Conservation (phyloP, 495 filamentous ascomycete species). For the Amorphotheca resinae region DNA sequence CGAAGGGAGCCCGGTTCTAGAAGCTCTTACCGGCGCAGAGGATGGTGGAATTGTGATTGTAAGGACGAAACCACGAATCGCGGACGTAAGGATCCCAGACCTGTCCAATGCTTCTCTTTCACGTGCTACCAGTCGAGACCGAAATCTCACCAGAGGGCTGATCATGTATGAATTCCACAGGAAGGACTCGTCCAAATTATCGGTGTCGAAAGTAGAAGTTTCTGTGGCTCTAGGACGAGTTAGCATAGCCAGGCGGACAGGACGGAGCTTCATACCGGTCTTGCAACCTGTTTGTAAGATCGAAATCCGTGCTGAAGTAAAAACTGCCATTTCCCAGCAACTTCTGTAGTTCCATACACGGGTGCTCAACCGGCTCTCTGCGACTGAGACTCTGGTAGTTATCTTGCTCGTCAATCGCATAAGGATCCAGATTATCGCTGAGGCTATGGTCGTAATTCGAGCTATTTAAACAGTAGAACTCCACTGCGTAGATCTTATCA, state of each 20-base stretch:
- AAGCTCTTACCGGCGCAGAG: conserved; percentile 35
- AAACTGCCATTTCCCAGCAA: conserved; percentile 90
- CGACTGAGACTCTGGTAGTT: conserved; percentile 44
- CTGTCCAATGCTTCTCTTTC: conserved; percentile 67
- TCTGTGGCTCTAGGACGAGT: conserved; percentile 33
- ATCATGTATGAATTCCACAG: conserved; percentile 99
- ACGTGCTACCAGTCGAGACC: conserved; percentile 57
- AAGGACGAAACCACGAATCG: conserved; percentile 82
- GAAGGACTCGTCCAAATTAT: conserved; percentile 77
- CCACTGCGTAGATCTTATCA: conserved; percentile 72
- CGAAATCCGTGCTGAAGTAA: conserved; percentile 95
- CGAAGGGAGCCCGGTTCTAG: conserved; percentile 62
- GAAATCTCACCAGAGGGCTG: conserved; percentile 75
- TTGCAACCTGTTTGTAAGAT: conserved; percentile 87
- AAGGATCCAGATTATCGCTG: conserved; percentile 43
- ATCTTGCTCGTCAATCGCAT: conserved; percentile 31
- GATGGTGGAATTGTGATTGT: conserved; percentile 67
- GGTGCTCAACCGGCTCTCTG: conserved; percentile 67
- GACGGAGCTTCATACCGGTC: conserved; percentile 49
- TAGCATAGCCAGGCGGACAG: conserved; percentile 6
- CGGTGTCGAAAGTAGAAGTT: conserved; percentile 57
- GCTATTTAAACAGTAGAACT: conserved; percentile 86
- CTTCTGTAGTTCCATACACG: conserved; percentile 80
- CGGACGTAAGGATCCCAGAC: conserved; percentile 81
- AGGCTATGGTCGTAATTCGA: conserved; percentile 65